These are phyloP conservation scores for Termitomyces titanicus DNA, from an alignment of 768 basidiomycete species.

Conservation along the genomic window DNA sequence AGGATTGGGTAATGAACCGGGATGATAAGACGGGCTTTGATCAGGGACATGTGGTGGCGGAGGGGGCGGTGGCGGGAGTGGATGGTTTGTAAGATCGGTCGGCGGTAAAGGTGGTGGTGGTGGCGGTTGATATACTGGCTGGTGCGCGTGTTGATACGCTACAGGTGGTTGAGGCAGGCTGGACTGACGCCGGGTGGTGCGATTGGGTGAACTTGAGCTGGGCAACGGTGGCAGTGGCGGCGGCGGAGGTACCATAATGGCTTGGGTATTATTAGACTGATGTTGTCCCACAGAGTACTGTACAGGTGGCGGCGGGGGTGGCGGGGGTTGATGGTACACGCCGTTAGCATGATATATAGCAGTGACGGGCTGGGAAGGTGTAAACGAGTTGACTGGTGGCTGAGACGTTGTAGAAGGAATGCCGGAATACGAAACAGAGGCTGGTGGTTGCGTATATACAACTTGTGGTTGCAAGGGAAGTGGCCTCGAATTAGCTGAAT, in stretches of 20 bases:
- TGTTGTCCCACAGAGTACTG: slow-evolving; percentile 18
- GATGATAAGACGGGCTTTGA: slow-evolving; percentile 26
- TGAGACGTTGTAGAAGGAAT: slow-evolving; percentile 22
- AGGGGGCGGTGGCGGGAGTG: slow-evolving; percentile 34
- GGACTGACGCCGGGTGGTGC: slow-evolving; percentile 35
- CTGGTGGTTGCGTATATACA: slow-evolving; percentile 29
- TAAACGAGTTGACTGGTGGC: slow-evolving; percentile 24
- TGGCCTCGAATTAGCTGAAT: slow-evolving; percentile 31
- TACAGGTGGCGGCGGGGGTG: slow-evolving; percentile 29
- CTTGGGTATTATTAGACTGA: slow-evolving; percentile 12
- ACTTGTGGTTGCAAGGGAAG: slow-evolving; percentile 44
- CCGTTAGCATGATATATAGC: slow-evolving; percentile 22
- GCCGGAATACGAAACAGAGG: slow-evolving; percentile 26
- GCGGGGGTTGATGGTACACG: slow-evolving; percentile 30
- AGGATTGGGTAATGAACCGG: slow-evolving; percentile 39
- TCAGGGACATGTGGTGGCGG: slow-evolving; percentile 13
- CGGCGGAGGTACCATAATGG: slow-evolving; percentile 24
- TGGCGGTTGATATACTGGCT: slow-evolving; percentile 25
- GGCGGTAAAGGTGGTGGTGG: slow-evolving; percentile 36
- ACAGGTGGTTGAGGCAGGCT: slow-evolving; percentile 50
- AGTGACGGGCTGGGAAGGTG: slow-evolving; percentile 20
- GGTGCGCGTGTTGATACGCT: slow-evolving; percentile 32
- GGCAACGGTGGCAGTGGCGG: slow-evolving; percentile 28
- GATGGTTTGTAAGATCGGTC: slow-evolving; percentile 23
- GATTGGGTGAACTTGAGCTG: slow-evolving; percentile 25